Conservation (phyloP, 148 eudicot genomes). For the Dysphania ambrosioides region DNA sequence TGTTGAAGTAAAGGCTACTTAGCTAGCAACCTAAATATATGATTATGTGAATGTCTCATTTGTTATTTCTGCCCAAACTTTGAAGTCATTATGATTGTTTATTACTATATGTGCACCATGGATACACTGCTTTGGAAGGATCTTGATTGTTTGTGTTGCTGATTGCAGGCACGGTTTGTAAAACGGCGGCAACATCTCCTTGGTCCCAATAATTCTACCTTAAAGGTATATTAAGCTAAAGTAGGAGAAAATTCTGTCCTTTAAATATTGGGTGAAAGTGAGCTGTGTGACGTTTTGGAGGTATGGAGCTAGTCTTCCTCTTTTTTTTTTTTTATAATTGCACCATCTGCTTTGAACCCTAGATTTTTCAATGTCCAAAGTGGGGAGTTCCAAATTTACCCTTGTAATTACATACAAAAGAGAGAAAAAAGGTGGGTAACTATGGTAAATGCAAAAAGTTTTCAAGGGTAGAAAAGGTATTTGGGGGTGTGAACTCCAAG, state of each 20-base stretch:
- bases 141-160: slow-evolving; percentile 8
- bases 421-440: too few relatives aligned
- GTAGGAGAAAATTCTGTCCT: neutral
- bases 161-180: slow-evolving; percentile 83
- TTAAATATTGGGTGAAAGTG: neutral
- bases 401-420: too few relatives aligned
- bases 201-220: slow-evolving; percentile 87
- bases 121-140: neutral
- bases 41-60: neutral
- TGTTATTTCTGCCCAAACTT: neutral
- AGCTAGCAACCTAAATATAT: neutral
- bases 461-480: too few relatives aligned
- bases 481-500: too few relatives aligned
- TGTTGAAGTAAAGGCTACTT: neutral
- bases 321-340: too few relatives aligned
- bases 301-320: neutral
- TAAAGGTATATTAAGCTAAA: slow-evolving; percentile 47
- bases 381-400: too few relatives aligned
- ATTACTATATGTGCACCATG: neutral
- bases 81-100: neutral
- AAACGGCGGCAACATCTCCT: slow-evolving; percentile 89
- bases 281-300: neutral
- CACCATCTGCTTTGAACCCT: too few relatives aligned
- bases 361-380: too few relatives aligned
- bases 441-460: too few relatives aligned